Percentiles rank a stretch among this genome's conserved stretches.
Evolutionary conservation across 73 alveolate genomes (phyloP).

Genomic region (Uronychia setigera): DNA sequence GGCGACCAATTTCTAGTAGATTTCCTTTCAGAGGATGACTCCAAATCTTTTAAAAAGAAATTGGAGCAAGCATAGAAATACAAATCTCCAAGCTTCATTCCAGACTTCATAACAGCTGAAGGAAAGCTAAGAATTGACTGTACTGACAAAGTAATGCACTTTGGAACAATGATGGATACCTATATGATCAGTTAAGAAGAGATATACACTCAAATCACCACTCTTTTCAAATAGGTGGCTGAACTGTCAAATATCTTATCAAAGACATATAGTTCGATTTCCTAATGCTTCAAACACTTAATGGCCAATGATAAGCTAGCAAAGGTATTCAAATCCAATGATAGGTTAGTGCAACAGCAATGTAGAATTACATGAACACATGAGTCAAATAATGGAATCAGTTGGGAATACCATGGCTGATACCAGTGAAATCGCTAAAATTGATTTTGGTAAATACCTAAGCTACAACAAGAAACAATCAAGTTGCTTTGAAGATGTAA

Average conservation of each 20-base stretch:
- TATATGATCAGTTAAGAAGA: neutral
- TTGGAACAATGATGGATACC: neutral
- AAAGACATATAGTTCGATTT: neutral
- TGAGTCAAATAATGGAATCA: neutral
- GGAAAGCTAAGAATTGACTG: neutral
- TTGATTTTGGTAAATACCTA: neutral
- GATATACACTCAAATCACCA: neutral
- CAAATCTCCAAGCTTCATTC: neutral
- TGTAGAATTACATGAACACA: neutral
- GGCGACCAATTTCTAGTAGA: neutral
- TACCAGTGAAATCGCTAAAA: neutral
- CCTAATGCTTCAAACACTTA: neutral
- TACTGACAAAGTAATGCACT: neutral
- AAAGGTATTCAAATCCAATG: neutral
- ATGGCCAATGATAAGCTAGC: neutral
- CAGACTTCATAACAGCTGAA: neutral
- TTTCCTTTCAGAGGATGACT: neutral
- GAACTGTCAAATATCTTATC: neutral
- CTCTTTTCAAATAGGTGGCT: neutral
- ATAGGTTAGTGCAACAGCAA: neutral
- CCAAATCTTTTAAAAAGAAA: neutral
- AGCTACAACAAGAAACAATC: slow-evolving; percentile 4
- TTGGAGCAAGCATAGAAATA: neutral
- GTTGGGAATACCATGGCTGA: neutral
- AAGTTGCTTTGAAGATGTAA: slow-evolving; percentile 1